Evolutionary conservation across 129 eudicot species (phyloP).

Genomic region (Flaveria bidentis): DNA sequence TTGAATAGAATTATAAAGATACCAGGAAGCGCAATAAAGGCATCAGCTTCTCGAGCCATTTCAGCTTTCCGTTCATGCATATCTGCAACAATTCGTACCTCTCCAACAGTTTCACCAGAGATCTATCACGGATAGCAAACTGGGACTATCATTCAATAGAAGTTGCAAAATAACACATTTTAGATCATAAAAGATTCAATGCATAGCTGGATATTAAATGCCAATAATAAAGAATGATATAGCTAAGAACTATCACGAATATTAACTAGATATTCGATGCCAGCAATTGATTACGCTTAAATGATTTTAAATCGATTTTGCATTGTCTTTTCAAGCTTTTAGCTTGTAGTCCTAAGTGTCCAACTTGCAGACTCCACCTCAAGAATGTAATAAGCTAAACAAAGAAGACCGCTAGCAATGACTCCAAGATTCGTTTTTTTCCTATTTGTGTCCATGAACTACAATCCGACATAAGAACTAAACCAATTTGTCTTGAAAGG

Average conservation of each 20-base stretch:
- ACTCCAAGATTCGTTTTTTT: not conserved
- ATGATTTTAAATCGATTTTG: not conserved
- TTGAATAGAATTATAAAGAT: constrained; percentile 9
- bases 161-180: not conserved
- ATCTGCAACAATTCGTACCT: constrained; percentile 78
- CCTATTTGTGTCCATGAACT: not conserved
- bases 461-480: not conserved
- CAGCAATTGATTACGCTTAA: not conserved
- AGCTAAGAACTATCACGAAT: constrained; percentile 1
- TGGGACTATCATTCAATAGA: constrained; percentile 16
- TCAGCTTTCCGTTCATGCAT: constrained; percentile 98
- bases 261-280: not conserved
- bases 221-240: not conserved
- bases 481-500: constrained; percentile 6
- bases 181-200: constrained; percentile 1
- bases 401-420: not conserved
- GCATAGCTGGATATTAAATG: not conserved
- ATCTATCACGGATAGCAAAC: constrained; percentile 46
- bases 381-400: not conserved
- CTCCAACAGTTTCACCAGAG: constrained; percentile 89
- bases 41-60: constrained; percentile 91
- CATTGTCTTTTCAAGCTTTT: not conserved
- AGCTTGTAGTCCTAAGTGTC: not conserved
- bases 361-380: not conserved
- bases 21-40: constrained; percentile 98